These are phyloP conservation scores for Lachancea meyersii DNA, from an alignment of 805 yeast species.

Conservation along the genomic window DNA sequence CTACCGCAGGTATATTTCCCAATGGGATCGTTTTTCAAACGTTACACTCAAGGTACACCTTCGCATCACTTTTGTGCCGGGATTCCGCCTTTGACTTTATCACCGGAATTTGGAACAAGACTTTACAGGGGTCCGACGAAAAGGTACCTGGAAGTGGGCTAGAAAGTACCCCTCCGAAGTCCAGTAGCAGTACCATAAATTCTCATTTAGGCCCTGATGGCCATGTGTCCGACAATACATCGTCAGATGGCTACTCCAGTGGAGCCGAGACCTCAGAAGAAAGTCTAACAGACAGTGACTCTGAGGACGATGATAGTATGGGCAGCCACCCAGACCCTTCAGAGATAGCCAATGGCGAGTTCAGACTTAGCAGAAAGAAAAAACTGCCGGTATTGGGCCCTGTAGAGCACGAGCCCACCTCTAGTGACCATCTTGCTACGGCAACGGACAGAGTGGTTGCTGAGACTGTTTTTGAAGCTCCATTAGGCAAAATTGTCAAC, in stretches of 20 bases:
- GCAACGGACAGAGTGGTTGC: constrained; percentile 49
- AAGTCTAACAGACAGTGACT: constrained; percentile 13
- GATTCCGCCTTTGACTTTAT: constrained; percentile 48
- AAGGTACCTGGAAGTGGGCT: background rate
- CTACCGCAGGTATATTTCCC: constrained; percentile 63
- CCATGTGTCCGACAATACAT: background rate
- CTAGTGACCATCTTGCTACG: constrained; percentile 37
- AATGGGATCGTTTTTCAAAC: constrained; percentile 63
- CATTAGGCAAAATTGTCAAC: constrained; percentile 54
- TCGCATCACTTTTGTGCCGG: constrained; percentile 60
- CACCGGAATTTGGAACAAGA: constrained; percentile 54
- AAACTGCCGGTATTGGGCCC: constrained; percentile 34
- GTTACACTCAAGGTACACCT: constrained; percentile 52
- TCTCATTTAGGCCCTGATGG: constrained; percentile 11
- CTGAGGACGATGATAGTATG: background rate
- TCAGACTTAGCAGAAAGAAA: background rate
- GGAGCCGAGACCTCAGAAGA: constrained; percentile 6
- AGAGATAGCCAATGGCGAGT: background rate
- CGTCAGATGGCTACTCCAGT: constrained; percentile 6
- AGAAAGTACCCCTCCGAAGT: constrained; percentile 1
- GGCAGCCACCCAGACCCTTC: background rate
- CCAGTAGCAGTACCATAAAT: constrained; percentile 2
- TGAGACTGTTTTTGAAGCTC: constrained; percentile 52
- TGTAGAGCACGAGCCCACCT: constrained; percentile 44
- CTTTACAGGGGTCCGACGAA: constrained; percentile 19